Base-by-base conservation (phyloP, 768 basidiomycete genomes). In the Suillus sp. region DNA sequence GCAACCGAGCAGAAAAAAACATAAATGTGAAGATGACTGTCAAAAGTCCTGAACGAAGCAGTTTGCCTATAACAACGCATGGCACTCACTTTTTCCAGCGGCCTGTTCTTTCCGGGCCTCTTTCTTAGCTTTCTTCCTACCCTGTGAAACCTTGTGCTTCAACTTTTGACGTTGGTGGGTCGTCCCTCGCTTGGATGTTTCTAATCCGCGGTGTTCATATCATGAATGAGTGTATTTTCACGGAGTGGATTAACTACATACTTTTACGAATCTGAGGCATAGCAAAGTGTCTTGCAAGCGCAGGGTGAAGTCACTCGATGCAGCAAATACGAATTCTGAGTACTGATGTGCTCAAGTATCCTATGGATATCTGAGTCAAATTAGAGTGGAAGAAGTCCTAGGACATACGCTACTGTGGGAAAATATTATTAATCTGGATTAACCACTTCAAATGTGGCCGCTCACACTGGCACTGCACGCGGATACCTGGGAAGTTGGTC, bases 141-240 rank as follows among this genome's bases (percentile, higher is more conserved):
- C 85, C 74, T 95, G 95, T 32, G 85, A 78, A 47, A 86, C 84
- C 76, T 95, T 94, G 71, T 89, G 84, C 70, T 85, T 83, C 69
- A 94, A 81, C 69, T 83, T 93, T 54, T 83, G 83, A 30, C 93
- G 86, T 63, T 91, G 84, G 67, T 89, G 83, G 45, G 86, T 90
- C n/a, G 85, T 84, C 25, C 82, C 80, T 32, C 95, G 85, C 75
- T 88, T 96, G 70, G 89, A 92, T 14, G 95, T 95, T 79, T 92
- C 94, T 96, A 70, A 42, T 65, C 62, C 68, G 63, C 34, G 67
- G 64, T 50, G 66, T 58, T 11, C 25, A 56, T 20, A 43, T n/a
- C 18, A 4, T 10, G 22, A 3, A 22, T 47, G 18, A 38, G 60
- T 47, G 62, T 51, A 67, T 62, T 13, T 62, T 66, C 70, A 22